phyloP scores from a whole-genome alignment of 768 basidiomycete species.

The Favolaschia claudopus region DNA sequence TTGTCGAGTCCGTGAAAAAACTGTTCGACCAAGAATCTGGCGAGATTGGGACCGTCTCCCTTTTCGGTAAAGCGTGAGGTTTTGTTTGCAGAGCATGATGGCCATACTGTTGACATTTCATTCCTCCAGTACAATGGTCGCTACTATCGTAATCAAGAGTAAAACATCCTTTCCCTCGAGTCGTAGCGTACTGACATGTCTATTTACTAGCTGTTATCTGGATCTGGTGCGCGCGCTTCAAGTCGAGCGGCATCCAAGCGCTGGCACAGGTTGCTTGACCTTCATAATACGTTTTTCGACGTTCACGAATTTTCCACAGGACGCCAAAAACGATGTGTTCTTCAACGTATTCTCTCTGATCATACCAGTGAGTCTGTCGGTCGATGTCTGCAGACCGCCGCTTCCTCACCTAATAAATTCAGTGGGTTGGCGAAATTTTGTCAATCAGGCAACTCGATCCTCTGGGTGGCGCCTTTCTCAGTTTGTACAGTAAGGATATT shows the following conservation, averaged over 20 bases:
- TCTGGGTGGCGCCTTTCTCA: constrained; percentile 24
- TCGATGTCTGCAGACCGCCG: not conserved
- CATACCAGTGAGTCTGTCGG: constrained; percentile 4
- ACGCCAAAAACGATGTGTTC: constrained; percentile 28
- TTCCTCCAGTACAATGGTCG: constrained; percentile 21
- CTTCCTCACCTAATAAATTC: not conserved
- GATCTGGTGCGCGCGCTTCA: constrained; percentile 25
- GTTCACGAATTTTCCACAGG: not conserved
- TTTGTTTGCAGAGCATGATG: too few species aligned
- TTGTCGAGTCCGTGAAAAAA: constrained; percentile 20
- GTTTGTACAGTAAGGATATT: constrained; percentile 20
- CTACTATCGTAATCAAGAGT: constrained; percentile 22
- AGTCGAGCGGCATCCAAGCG: constrained; percentile 23
- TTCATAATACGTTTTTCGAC: not conserved
- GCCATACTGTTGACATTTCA: not conserved
- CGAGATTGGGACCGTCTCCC: constrained; percentile 21
- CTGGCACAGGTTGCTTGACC: constrained; percentile 18
- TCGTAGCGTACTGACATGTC: too few species aligned
- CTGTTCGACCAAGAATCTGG: constrained; percentile 17
- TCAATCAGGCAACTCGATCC: constrained; percentile 26
- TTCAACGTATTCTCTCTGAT: constrained; percentile 29
- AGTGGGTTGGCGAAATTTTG: constrained; percentile 29
- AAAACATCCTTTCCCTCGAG: too few species aligned
- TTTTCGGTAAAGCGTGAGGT: constrained; percentile 24
- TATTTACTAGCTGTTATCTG: too few species aligned